Evolutionary conservation across 352 stramenopile species (phyloP), one percentile per base, ranked within the genome.

Genomic region (Globisporangium carolinianum): DNA sequence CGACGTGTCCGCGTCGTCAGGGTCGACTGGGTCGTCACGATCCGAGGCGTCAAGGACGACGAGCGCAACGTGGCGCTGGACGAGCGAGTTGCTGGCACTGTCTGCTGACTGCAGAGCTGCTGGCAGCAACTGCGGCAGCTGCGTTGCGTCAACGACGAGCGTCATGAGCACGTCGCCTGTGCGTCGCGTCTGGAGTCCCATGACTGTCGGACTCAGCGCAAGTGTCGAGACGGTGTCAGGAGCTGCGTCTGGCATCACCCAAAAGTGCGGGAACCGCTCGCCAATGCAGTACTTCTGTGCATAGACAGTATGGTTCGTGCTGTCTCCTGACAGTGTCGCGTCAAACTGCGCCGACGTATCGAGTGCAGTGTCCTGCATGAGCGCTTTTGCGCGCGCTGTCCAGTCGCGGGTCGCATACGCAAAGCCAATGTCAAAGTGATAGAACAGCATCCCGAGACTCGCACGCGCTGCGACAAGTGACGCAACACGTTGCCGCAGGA

Each of bases 351-450:
- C 78, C 15, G 80, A 86, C 14, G 65, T 56, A 46, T 89, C 68
- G 14, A 91, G 58, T 5, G 73, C 66, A 10, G 65, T 38, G 55
- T 90, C 83, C 56, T 79, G 55, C 79, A 91, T 86, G 32, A 90
- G 71, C 57, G 72, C 58, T 39, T 79, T 79, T 1, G 80, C 79
- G 5, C 67, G 67, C 10, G 55, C 10, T 4, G 51, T 55, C 77
- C 84, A 91, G 15, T 55, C 58, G 36, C 55, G 58, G n/a, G 65
- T 58, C 43, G 80, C 62, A 63, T 93, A 94, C 32, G 81, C 88
- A 57, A 86, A 91, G 1, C 85, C 85, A 60, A 93, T 83, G 62
- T 94, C 85, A 50, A 91, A 92, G 53, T 92, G 71, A 68, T 91
- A 93, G 62, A 94, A 94, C 46, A 94, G 69, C 85, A 94, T 91